Evolutionary conservation across 441 rosid species (phyloP), one percentile per base, ranked within the genome.

Genomic region (Pelargonium australe): DNA sequence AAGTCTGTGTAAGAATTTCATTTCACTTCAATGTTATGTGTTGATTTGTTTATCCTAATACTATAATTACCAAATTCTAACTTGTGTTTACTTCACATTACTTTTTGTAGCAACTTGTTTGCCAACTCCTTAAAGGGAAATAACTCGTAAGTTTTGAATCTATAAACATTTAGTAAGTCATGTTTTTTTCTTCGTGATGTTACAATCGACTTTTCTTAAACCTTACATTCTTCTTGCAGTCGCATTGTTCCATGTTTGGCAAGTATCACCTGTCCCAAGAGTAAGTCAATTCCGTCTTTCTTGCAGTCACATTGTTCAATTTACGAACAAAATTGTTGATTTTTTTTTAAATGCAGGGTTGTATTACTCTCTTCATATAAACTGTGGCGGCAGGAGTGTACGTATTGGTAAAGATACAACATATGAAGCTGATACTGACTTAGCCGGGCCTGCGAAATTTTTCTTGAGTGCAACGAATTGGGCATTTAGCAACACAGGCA

Each of bases 91-190:
- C 34, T 31, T 31, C 0, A 31, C n/a, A 9, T 71, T 1, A 2
- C 47, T 17, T 70, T 44, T 67, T 89, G 34, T 31, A 91, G 97
- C 79, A 94, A 91, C 79, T 71, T 91, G 72, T 65, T 84, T 73
- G 86, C 97, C 3, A 84, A 69, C 67, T 71, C 85, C 0, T 71
- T 85, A 66, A 47, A 72, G 0, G 67, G 45, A 28, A 78, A 55
- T 68, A 84, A 78, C 75, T 74, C 76, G 98, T 94, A 74, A 85
- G 97, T 80, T 76, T 53, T 68, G 9, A 66, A 61, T 1, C 43
- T 17, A 3, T 8, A 34, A 16, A 69, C 58, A 65, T 40, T 1
- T 31, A 31, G 34, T 31, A 2, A 1, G 34, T 45, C 20, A n/a
- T 20, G 37, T 2, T 45, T 14, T 44, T 20, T 62, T 65, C 40